These are phyloP conservation scores for Salix viminalis DNA, from an alignment of 345 rosid genomes.

Conservation along the genomic window DNA sequence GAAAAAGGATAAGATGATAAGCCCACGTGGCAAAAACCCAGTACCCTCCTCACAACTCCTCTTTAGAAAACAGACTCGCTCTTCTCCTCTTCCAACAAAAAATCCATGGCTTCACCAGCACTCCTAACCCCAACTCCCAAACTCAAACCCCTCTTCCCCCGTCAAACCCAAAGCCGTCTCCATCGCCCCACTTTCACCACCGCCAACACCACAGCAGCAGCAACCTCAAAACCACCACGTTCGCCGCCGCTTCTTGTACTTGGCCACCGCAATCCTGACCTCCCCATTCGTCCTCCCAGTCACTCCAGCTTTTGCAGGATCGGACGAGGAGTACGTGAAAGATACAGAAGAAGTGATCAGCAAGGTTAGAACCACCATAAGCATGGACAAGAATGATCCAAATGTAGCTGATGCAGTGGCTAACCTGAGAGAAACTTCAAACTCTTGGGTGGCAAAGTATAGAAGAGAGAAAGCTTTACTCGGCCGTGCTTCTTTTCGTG, in stretches of 20 bases:
- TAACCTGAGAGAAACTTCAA: constrained; percentile 68
- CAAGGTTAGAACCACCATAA: constrained; percentile 69
- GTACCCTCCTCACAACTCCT: constrained; percentile 4
- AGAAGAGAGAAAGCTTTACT: constrained; percentile 80
- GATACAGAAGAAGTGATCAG: constrained; percentile 68
- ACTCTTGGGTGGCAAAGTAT: constrained; percentile 94
- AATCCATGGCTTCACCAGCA: constrained; percentile 65
- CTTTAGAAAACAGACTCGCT: not conserved
- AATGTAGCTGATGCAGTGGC: constrained; percentile 72
- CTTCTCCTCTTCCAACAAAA: constrained; percentile 1
- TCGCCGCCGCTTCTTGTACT: constrained; percentile 60
- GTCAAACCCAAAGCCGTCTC: constrained; percentile 23
- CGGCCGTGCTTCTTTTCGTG: constrained; percentile 72
- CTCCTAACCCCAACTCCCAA: constrained; percentile 55
- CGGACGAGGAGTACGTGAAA: constrained; percentile 73
- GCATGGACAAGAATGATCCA: constrained; percentile 72
- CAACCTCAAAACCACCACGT: constrained; percentile 24
- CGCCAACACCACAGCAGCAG: not conserved
- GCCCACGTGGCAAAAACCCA: constrained; percentile 65
- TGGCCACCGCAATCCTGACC: constrained; percentile 28
- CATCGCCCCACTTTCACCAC: not conserved
- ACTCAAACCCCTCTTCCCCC: constrained; percentile 25
- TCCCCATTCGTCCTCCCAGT: constrained; percentile 18
- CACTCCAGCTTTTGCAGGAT: constrained; percentile 46
- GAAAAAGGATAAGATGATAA: constrained; percentile 78